Base-by-base conservation (phyloP, 495 filamentous ascomycete species). In the Penicillium subrubescens region DNA sequence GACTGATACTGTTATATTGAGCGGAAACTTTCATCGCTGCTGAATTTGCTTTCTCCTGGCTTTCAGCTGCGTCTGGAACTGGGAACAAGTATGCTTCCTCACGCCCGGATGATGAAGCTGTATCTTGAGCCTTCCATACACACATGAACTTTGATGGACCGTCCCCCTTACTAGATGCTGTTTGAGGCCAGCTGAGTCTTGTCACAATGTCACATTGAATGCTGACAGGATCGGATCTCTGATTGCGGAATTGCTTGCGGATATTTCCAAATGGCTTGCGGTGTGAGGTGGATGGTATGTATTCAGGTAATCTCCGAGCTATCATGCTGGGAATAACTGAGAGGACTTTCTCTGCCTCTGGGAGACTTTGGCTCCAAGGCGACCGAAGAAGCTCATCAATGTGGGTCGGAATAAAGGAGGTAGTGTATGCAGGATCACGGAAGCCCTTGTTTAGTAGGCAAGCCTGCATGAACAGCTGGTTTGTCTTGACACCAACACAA, bases 391-490 rank as follows among this genome's bases (percentile, higher is more conserved):
- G 82, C 43, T 90, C 86, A 12, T 84, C 82, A 50, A 81, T 79
- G 71, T 93, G 84, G 68, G 91, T 90, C n/a, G 86, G 84, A 66
- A 97, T 94, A 73, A 92, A 97, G 5, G 92, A 90, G 0, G 93
- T 96, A 67, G 96, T 92, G 29, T 96, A 91, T 19, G 93, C 86
- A 14, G 91, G 93, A 43, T 87, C 83, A 61, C 90, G 83, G 70
- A 96, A 97, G 8, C 82, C 88, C 12, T 82, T 81, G 66, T 87
- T 89, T n/a, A 81, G 78, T 67, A 91, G 91, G 25, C 93, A 78
- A 8, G 82, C 80, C 77, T 95, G 96, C 53, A 97, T 68, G 68
- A 96, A 96, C 69, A 94, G 91, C 57, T 96, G 91, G 70, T 97
- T 97, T 8, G 92, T 97, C 69, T 88, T 87, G 29, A 92, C 83